Evolutionary conservation across 1,284 basidiomycete genomes (phyloP), one percentile per base, ranked within the genome.

Genomic region (Rhodotorula sp.): DNA sequence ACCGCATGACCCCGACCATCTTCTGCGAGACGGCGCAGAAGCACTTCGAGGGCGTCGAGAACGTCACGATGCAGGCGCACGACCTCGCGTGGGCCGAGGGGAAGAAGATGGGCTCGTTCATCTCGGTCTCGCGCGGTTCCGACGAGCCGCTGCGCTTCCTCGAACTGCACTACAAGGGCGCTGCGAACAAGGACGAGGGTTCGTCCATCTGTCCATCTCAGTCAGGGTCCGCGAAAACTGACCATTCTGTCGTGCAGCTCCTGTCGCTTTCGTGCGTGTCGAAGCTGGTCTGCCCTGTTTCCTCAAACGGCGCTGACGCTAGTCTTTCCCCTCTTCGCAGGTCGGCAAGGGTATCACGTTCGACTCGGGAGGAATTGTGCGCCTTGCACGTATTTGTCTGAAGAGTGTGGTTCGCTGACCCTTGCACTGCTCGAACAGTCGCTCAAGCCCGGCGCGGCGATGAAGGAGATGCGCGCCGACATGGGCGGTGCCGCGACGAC

Each of bases 261-360:
- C 70, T 9, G 23, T 71, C 48, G 70, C 70, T 0, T 64, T 72
- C 52, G 64, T 34, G 34, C 34, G 34, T 34, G 34, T 34, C 34
- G 5, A 34, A 34, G 34, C 34, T 34, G 14, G 42, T 65, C 53
- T 9, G 23, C 14, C 13, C 64, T 82, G 83, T 68, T 75, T 69
- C 12, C 2, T 86, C 93, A 13, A 14, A 41, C 59, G 50, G 70
- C 91, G 34, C 34, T 34, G 34, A 34, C 34, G 34, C 34, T 34
- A 34, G 34, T 34, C 34, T 34, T 3, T 34, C 34, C 34, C 34
- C 34, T 34, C 34, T 34, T 34, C 34, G 34, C 34, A 34, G 34
- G 34, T 95, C 55, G 93, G 93, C 58, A 95, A 95, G 76, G 93
- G 91, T 68, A 90, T 93, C 79, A 92, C 91, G 9, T 92, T 82